Evolutionary conservation across 495 filamentous ascomycete species (phyloP), one percentile per base, ranked within the genome.

Genomic region (Neurospora africana): DNA sequence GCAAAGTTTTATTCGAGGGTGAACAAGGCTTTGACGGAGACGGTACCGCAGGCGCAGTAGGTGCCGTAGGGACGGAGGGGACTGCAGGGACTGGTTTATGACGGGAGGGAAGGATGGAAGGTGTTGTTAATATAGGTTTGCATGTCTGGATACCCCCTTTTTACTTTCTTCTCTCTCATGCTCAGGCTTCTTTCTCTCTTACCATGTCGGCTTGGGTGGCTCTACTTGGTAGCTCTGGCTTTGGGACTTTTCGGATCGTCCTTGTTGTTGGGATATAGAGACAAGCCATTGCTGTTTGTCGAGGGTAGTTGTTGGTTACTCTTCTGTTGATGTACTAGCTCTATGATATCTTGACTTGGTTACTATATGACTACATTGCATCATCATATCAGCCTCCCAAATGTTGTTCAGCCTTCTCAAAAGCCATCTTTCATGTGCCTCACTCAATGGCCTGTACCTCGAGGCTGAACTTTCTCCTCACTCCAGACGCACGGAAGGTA

Each of bases 1-100:
- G 89, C 90, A 13, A 95, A 91, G 79, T 99, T 99, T 76, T 98
- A 97, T 81, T 88, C 89, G 38, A 88, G 92, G 74, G 91, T 99
- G 19, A 89, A 92, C 70, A 94, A 93, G 77, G 88, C 88, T 7
- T 77, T 95, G 74, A 92, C 86, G 27, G 91, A 92, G 77, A 81
- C 43, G 23, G 6, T 65, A 4, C 23, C 23, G 27, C 53, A 27
- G 11, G 47, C 27, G 53, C 30, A 65, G 15, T 30, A 35, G 53
- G 23, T 15, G 21, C 53, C 5, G 27, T 53, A 47, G n/a, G 9
- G 8, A n/a, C 43, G 0, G 21, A 15, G 17, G 53, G 27, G 4
- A 6, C 11, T 27, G 8, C 2, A n/a, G 44, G 44, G 23, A 30
- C 3, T 5, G 13, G 53, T 15, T 61, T 8, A 30, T 0, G 23